Conservation (phyloP, 441 rosid genomes). For the Hypseocharis bilobata region DNA sequence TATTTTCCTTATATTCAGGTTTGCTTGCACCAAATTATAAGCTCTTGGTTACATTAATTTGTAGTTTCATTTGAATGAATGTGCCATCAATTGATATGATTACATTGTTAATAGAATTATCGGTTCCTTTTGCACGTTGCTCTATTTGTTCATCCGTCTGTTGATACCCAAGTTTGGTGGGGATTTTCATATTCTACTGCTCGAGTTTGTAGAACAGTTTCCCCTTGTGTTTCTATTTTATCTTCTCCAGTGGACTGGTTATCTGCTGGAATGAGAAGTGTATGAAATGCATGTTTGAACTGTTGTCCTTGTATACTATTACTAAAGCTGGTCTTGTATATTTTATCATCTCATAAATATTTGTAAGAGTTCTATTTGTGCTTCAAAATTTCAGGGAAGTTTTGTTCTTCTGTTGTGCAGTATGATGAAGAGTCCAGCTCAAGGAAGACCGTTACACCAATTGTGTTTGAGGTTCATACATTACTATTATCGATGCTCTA, state of each 20-base stretch:
- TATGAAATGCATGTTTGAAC: neutral
- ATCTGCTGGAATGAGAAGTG: neutral
- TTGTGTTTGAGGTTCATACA: constrained; percentile 46
- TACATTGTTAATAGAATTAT: neutral
- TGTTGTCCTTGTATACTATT: neutral
- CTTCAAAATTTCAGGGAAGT: constrained; percentile 1
- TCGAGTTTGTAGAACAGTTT: neutral
- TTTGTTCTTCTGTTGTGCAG: constrained; percentile 33
- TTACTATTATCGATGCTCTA: neutral
- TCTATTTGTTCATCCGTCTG: neutral
- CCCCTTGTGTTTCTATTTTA: neutral
- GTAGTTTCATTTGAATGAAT: neutral
- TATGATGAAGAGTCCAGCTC: constrained; percentile 44
- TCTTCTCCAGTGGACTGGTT: neutral
- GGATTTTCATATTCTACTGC: neutral
- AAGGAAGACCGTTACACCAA: constrained; percentile 48
- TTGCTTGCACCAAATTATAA: neutral
- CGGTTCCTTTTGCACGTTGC: neutral
- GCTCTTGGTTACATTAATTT: neutral
- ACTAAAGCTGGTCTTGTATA: neutral
- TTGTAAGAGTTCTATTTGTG: neutral
- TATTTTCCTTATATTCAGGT: constrained; percentile 83
- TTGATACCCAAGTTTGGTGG: neutral
- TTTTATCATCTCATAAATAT: neutral
- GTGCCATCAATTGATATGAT: neutral